Base-by-base conservation (phyloP, 345 rosid species). In the Carallia pectinifolia region DNA sequence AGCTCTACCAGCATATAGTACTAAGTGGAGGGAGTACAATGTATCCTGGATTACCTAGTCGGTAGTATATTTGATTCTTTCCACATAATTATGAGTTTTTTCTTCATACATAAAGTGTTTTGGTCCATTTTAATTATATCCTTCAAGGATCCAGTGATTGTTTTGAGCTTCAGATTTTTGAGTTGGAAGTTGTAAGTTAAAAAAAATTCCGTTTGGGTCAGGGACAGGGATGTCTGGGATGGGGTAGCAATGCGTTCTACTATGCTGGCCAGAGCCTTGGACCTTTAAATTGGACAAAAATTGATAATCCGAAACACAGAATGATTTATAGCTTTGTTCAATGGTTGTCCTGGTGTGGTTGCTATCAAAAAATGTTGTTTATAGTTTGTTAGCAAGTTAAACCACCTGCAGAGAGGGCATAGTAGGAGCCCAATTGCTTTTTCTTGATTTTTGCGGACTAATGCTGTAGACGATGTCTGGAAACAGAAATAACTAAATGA, bases 11-110 rank as follows among this genome's bases (percentile, higher is more conserved):
- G 80, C 98, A 91, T 77, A 94, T 94, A 67, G 98, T 94, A 40
- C 80, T 94, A 81, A 91, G 98, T 72, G 98, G 98, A 74, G 98
- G 97, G 75, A 94, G 98, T 86, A 91, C 98, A 71, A 94, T 94
- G 98, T 90, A 91, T 65, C 98, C 97, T 31, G 98, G 98, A 70
- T 84, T 94, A 66, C 98, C 97, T 81, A 94, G 98, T 79, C 92
- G 97, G 98, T 94, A 85, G 70, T 76, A 38, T 30, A 27, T 47
- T 58, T 30, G 12, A 12, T 53, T 50, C 54, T 29, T 54, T 71
- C 34, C 34, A 33, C 34, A 33, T 33, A 33, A 33, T 33, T 19
- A 18, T 36, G 64, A 59, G 34, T 7, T 13, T 13, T 13, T 53
- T 19, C 55, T 53, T 15, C 55, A 3, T 19, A 12, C 15, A 18